Conservation (phyloP, 2,329 filamentous ascomycete genomes). For the Trichophyton equinum region DNA sequence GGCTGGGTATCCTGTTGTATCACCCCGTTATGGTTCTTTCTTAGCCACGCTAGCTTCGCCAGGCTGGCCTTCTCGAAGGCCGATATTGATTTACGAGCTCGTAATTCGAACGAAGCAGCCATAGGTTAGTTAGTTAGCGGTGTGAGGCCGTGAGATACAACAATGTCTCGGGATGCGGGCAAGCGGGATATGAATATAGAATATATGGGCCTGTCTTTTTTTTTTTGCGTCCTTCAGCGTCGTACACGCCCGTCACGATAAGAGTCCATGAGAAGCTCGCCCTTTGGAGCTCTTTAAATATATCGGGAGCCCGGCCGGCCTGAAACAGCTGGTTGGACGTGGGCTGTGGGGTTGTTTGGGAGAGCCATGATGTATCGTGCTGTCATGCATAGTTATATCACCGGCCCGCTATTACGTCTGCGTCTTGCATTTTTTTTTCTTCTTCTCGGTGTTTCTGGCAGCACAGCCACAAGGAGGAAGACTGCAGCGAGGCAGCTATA, state of each 20-base stretch:
- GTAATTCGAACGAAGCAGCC: constrained; percentile 10
- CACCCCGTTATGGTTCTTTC: neutral
- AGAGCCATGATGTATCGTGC: neutral
- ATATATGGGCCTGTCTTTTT: neutral
- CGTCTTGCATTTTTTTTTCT: neutral
- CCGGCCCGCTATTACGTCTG: neutral
- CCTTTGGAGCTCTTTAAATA: neutral
- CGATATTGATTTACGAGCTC: constrained; percentile 10
- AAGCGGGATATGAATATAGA: neutral
- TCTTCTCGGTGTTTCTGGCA: too few relatives aligned
- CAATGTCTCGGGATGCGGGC: neutral
- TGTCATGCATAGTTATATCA: neutral
- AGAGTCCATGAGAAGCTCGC: neutral
- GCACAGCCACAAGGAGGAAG: constrained; percentile 1
- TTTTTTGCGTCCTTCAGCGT: neutral
- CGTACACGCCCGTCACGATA: neutral
- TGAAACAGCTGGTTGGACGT: neutral
- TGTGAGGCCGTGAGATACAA: neutral
- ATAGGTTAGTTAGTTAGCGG: neutral
- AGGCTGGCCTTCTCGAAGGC: constrained; percentile 13
- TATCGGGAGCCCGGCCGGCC: neutral
- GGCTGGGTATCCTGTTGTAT: constrained; percentile 2
- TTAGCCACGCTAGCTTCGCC: neutral
- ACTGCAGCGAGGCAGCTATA: neutral
- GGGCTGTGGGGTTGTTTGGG: neutral